These are phyloP conservation scores for Xylariaceae sp. DNA, from an alignment of 2,329 filamentous ascomycete genomes.

Conservation along the genomic window DNA sequence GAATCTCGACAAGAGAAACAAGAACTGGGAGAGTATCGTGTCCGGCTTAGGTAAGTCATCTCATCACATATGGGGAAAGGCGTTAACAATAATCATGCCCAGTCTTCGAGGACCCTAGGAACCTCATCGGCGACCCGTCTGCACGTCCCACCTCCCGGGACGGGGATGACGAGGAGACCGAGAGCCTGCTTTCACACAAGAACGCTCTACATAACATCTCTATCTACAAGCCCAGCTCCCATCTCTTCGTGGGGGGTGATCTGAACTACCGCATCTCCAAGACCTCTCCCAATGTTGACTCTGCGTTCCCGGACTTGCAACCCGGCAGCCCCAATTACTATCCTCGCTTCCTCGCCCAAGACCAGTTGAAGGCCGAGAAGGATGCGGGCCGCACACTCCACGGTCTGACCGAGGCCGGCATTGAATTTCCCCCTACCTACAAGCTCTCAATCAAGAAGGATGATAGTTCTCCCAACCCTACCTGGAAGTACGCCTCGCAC, in stretches of 20 bases:
- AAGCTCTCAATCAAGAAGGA: slow-evolving; percentile 57
- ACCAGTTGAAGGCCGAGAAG: slow-evolving; percentile 76
- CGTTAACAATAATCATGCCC: background rate
- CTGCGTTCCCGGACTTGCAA: slow-evolving; percentile 59
- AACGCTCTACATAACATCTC: slow-evolving; percentile 52
- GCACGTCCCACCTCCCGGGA: slow-evolving; percentile 7
- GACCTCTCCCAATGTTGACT: slow-evolving; percentile 55
- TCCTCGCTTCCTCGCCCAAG: slow-evolving; percentile 62
- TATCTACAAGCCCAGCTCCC: slow-evolving; percentile 70
- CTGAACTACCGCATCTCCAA: slow-evolving; percentile 89
- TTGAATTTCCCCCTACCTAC: slow-evolving; percentile 88
- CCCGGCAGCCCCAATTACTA: slow-evolving; percentile 59
- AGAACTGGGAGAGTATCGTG: slow-evolving; percentile 84
- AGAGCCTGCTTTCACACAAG: slow-evolving; percentile 27
- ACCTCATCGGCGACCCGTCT: slow-evolving; percentile 23
- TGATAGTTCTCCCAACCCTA: slow-evolving; percentile 23
- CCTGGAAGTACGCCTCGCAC: slow-evolving; percentile 73
- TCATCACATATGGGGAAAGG: too few relatives aligned
- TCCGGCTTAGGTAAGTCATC: slow-evolving; percentile 51
- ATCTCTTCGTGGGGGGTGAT: slow-evolving; percentile 86
- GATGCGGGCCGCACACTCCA: slow-evolving; percentile 68
- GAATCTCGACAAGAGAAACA: slow-evolving; percentile 69
- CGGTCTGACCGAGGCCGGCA: slow-evolving; percentile 67
- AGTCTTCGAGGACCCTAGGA: slow-evolving; percentile 62
- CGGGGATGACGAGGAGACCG: slow-evolving; percentile 18